Evolutionary conservation across 2,329 filamentous ascomycete species (phyloP).

Genomic region (Mycosphaerelloides madeirae): DNA sequence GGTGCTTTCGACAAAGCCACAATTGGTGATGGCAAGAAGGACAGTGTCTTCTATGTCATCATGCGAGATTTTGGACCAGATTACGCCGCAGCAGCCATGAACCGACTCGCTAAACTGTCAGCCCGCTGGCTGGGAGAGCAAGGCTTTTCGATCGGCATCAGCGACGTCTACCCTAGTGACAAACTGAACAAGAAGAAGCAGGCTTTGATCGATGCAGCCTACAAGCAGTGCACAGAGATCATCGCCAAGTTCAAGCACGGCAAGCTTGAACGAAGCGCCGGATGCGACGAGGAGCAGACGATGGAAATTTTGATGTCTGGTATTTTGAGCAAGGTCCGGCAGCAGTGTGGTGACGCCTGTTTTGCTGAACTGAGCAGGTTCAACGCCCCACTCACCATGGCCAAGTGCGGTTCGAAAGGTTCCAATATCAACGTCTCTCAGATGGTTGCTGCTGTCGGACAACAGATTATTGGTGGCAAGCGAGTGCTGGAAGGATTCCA

Average conservation of each 20-base stretch:
- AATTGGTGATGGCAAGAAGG: conserved; percentile 95
- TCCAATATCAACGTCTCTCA: conserved; percentile 97
- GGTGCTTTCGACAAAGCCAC: conserved; percentile 97
- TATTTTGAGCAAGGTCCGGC: conserved; percentile 85
- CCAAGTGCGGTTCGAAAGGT: conserved; percentile 93
- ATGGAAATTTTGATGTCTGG: conserved; percentile 87
- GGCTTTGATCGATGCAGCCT: conserved; percentile 69
- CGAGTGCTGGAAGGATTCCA: conserved; percentile 96
- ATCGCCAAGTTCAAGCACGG: conserved; percentile 76
- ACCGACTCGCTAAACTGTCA: conserved; percentile 82
- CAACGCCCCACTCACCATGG: conserved; percentile 94
- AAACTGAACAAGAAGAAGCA: conserved; percentile 69
- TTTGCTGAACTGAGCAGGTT: conserved; percentile 83
- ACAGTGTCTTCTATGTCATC: conserved; percentile 95
- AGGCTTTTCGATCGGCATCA: conserved; percentile 94
- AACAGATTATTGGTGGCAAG: conserved; percentile 92
- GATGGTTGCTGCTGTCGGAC: conserved; percentile 95
- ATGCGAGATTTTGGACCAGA: conserved; percentile 91
- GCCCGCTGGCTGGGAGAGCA: conserved; percentile 82
- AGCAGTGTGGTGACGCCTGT: conserved; percentile 85
- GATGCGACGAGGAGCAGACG: conserved; percentile 86
- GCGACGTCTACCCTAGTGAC: conserved; percentile 81
- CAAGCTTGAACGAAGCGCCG: conserved; percentile 77
- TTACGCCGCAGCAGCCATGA: conserved; percentile 86
- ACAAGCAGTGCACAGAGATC: conserved; percentile 73